These are phyloP conservation scores for Candida tammaniensis DNA, from an alignment of 805 yeast species.

Conservation along the genomic window DNA sequence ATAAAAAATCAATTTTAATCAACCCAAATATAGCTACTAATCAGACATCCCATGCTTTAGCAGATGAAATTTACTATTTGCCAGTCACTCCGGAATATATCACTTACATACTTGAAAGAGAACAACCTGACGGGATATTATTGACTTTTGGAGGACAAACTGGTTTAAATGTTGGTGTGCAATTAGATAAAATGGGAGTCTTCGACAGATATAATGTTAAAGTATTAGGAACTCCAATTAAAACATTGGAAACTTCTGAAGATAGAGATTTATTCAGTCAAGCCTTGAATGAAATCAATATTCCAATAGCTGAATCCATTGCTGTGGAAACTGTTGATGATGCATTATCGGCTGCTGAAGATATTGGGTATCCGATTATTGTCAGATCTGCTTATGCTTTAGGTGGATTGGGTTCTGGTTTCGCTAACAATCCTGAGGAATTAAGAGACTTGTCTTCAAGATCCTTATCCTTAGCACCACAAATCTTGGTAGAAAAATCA, in stretches of 20 bases:
- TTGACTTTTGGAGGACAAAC: slow-evolving; percentile 99
- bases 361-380: slow-evolving; percentile 91
- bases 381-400: slow-evolving; percentile 96
- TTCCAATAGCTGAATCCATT: slow-evolving; percentile 93
- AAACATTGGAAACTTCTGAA: slow-evolving; percentile 94
- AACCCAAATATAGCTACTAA: slow-evolving; percentile 98
- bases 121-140: slow-evolving; percentile 95
- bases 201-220: slow-evolving; percentile 88
- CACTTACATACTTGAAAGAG: slow-evolving; percentile 90
- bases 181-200: slow-evolving; percentile 90
- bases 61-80: slow-evolving; percentile 95
- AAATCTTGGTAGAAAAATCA: slow-evolving; percentile 90
- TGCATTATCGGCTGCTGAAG: slow-evolving; percentile 79
- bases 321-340: slow-evolving; percentile 81
- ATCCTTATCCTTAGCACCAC: slow-evolving; percentile 88
- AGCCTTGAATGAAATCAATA: slow-evolving; percentile 92
- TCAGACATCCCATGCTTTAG: slow-evolving; percentile 96
- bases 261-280: slow-evolving; percentile 95
- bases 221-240: slow-evolving; percentile 95
- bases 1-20: slow-evolving; percentile 81
- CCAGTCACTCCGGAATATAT: slow-evolving; percentile 98
- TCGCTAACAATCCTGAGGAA: slow-evolving; percentile 85
- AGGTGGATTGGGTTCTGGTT: slow-evolving; percentile 98
- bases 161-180: slow-evolving; percentile 93
- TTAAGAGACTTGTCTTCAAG: slow-evolving; percentile 84